phyloP scores from a whole-genome alignment of 306 rosid species.

The Castanea mollissima region DNA sequence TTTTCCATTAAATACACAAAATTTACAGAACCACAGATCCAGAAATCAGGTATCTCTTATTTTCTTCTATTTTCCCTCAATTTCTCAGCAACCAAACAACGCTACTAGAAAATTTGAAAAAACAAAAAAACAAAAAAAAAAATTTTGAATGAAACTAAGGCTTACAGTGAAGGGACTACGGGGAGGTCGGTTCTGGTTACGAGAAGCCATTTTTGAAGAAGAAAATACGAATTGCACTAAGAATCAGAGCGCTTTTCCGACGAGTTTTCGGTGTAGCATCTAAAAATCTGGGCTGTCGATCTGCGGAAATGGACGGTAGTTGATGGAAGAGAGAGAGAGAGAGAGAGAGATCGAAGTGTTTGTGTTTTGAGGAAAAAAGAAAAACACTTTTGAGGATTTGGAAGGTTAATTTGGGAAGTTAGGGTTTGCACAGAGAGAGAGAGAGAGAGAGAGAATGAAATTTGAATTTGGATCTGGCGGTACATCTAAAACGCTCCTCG shows the following conservation, averaged over 20 bases:
- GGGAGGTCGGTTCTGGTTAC: slow-evolving; percentile 86
- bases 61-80: background rate
- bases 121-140: background rate
- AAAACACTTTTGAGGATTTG: background rate
- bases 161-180: slow-evolving; percentile 66
- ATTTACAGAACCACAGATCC: background rate
- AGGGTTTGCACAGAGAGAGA: slow-evolving; percentile 42
- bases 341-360: no score
- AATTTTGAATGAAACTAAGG: background rate
- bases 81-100: slow-evolving; percentile 3
- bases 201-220: slow-evolving; percentile 52
- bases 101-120: no score
- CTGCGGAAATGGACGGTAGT: background rate
- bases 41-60: background rate
- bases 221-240: background rate
- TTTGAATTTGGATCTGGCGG: slow-evolving; percentile 65
- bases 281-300: background rate
- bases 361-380: slow-evolving; percentile 1
- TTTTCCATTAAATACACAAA: background rate
- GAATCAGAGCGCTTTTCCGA: background rate
- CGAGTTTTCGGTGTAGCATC: background rate
- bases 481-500: slow-evolving; percentile 31
- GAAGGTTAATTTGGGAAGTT: slow-evolving; percentile 20
- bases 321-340: background rate
- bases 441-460: slow-evolving; percentile 10